Percentiles rank a stretch among this genome's conserved stretches.
These are phyloP conservation scores for Acacia crassicarpa DNA, from an alignment of 306 rosid genomes.

Conservation along the genomic window DNA sequence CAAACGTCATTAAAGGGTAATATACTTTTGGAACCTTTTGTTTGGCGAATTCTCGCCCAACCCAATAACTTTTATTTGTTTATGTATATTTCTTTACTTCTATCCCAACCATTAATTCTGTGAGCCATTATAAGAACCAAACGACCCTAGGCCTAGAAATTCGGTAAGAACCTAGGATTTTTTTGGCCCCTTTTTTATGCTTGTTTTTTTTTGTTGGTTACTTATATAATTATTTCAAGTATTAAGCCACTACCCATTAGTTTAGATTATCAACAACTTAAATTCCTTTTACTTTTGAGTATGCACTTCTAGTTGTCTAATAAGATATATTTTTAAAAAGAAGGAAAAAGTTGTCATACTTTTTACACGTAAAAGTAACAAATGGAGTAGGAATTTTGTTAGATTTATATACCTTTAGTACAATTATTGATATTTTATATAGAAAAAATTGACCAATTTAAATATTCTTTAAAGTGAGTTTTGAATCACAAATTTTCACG, in stretches of 20 bases:
- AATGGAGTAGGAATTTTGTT: neutral
- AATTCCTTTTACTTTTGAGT: slow-evolving; percentile 7
- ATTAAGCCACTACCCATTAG: neutral
- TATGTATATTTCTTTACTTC: neutral
- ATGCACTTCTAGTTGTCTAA: neutral
- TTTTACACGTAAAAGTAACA: neutral
- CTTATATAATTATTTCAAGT: neutral
- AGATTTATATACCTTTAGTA: neutral
- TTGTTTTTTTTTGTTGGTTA: neutral
- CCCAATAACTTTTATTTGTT: neutral
- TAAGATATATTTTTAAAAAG: neutral
- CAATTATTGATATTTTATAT: neutral
- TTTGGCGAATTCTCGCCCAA: slow-evolving; percentile 15
- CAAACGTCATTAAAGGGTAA: slow-evolving; percentile 24
- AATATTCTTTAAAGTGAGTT: neutral
- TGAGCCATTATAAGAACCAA: slow-evolving; percentile 1
- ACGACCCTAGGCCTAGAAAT: neutral
- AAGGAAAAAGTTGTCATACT: neutral
- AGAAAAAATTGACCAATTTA: neutral
- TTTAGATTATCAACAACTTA: neutral
- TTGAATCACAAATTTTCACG: neutral
- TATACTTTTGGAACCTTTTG: slow-evolving; percentile 30
- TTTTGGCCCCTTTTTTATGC: neutral
- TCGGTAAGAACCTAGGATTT: neutral
- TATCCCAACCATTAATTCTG: neutral